Base-by-base conservation (phyloP, 495 filamentous ascomycete genomes). In the Daldinia decipiens region DNA sequence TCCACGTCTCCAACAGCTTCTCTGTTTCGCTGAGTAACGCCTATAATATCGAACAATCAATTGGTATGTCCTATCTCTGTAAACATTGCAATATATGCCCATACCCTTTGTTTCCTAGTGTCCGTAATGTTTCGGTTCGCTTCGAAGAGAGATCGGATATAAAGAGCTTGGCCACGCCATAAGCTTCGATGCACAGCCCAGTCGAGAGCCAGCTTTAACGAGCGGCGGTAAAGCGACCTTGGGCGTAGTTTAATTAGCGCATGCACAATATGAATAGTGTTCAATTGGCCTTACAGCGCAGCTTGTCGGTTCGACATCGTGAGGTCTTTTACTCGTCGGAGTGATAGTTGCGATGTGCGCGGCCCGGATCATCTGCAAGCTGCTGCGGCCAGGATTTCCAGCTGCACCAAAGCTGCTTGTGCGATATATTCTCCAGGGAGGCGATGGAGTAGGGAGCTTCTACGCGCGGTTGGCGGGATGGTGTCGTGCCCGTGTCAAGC, bases 61-160 rank as follows among this genome's bases (percentile, higher is more conserved):
- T 62, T 45, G 29, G 19, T 55, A 15, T 39, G 5, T 17, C 6
- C 1, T 31, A 53, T 26, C 11, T 32, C 36, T 26, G 21, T n/a
- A n/a, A 21, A 19, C 0, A 21, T 9, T 13, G n/a, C 24, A n/a
- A n/a, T 11, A 52, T 27, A 47, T 64, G 31, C 36, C 19, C 65
- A 83, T 87, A 96, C 95, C 82, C 91, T 88, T 79, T 94, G 92
- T 80, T 94, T 92, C 74, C 93, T 88, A 64, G 92, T 93, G 76
- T 99, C 94, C 54, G 85, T 88, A 67, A 98, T 85, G 74, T 94
- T 82, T 76, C 88, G 91, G 81, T 99, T 98, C 47, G 93, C 92
- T 73, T 99, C 95, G 77, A 99, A 99, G 11, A 98, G 84, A 17
- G 92, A 93, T 71, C 95, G 90, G 69, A 99, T 95, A 77, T 99